Percentiles rank a stretch among this genome's conserved stretches.
phyloP scores from a whole-genome alignment of 1,139 yeast genomes.

The Spencermartinsiella ligniputridi region DNA sequence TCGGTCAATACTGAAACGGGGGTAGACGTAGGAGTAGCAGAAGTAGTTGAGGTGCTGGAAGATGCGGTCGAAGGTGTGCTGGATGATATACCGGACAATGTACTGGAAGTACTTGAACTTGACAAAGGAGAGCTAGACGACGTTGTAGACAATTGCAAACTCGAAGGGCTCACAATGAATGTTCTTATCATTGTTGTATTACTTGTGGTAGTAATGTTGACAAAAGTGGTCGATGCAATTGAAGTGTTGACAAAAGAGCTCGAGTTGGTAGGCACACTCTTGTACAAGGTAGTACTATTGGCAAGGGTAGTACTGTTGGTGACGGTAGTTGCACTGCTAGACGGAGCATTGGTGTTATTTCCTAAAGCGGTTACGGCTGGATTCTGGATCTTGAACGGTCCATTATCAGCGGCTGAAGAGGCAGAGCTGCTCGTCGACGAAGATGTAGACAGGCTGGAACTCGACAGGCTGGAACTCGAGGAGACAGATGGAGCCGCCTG shows the following conservation, averaged over 20 bases:
- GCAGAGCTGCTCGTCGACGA: constrained; percentile 1
- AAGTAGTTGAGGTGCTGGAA: constrained; percentile 5
- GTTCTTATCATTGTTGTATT: background rate
- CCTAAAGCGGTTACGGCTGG: background rate
- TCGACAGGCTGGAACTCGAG: background rate
- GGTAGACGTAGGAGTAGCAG: constrained; percentile 12
- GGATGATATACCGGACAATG: background rate
- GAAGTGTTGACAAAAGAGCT: constrained; percentile 8
- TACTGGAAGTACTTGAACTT: constrained; percentile 2
- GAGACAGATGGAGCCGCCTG: background rate
- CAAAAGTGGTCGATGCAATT: constrained; percentile 1
- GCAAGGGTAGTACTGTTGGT: constrained; percentile 9
- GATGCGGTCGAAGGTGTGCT: background rate
- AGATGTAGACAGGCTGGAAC: background rate
- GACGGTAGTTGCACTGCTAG: constrained; percentile 3
- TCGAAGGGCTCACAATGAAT: constrained; percentile 2
- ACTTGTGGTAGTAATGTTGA: constrained; percentile 7
- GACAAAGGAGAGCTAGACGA: constrained; percentile 8
- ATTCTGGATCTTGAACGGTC: background rate
- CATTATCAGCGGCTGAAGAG: constrained; percentile 3
- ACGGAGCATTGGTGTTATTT: background rate
- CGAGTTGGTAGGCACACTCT: constrained; percentile 4
- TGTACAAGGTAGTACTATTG: constrained; percentile 2
- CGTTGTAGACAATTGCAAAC: constrained; percentile 7
- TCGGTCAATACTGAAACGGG: constrained; percentile 15